Base-by-base conservation (phyloP, 179 eudicot species). In the Spergularia azorica region DNA sequence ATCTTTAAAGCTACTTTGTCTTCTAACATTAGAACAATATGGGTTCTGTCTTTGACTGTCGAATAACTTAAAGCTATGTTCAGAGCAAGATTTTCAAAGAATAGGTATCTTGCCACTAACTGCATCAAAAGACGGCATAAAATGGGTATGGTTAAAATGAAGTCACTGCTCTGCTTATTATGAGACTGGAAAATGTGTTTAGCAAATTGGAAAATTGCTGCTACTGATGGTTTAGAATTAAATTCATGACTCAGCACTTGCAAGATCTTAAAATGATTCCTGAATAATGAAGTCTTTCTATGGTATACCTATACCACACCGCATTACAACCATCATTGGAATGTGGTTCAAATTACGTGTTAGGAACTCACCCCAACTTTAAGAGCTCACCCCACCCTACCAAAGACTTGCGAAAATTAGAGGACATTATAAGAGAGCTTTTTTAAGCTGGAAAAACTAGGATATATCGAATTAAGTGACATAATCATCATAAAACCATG, bases 401-500 rank as follows among this genome's bases (percentile, higher is more conserved):
- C 38, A 20, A 46, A 20, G 72, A 39, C 69, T 39, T 66, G 21
- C 50, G 12, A 15, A 67, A 67, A n/a, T 32, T 18, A 21, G 16
- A 67, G n/a, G 21, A 17, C 57, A 67, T 17, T 10, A 5, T 18
- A 18, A 5, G 5, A 5, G 11, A 41, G 1, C 14, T 51, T 4
- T 21, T 14, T 70, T 14, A 21, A 70, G 73, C 48, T 46, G 36
- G 21, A 18, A 70, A 70, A 54, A 54, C 63, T 2, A 70, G 43
- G 13, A 54, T 3, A 62, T 52, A 61, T 20, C n/a, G 56, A 54
- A 66, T 8, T 73, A 13, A 48, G 13, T 17, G 57, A 57, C 64
- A 71, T 11, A 65, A 54, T 38, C 21, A 43, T 54, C 38, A 57
- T 50, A 56, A 74, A 5, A 58, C 26, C 74, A 43, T 71, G 41